Base-by-base conservation (phyloP, 2,329 filamentous ascomycete genomes). In the Colletotrichum sojae region DNA sequence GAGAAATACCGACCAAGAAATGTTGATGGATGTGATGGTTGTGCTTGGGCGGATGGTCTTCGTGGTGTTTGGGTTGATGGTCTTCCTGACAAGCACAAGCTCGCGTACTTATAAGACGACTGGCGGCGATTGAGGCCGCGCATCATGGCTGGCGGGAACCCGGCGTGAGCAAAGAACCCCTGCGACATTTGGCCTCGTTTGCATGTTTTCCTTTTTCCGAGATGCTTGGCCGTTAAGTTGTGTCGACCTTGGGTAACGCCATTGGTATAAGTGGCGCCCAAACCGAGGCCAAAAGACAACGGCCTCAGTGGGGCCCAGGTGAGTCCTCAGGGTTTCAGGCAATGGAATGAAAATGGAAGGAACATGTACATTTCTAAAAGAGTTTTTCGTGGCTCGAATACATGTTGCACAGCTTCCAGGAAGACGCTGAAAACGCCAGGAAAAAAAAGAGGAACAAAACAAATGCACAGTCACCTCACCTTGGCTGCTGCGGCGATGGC, bases 101-200 rank as follows among this genome's bases (percentile, higher is more conserved):
- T 2, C 6, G 46, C 10, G 46, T 20, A 20, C 18, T 20, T 49
- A 49, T 49, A 15, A 9, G 46, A 49, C 8, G 46, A 10, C 18
- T 25, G 46, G 46, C 46, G 4, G 20, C 9, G 46, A 13, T 49
- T n/a, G 22, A 18, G 46, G 8, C 46, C 6, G n/a, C 18, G n/a
- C 18, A 12, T 20, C 46, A n/a, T 49, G n/a, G 6, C 46, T 20
- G 5, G 18, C 12, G 46, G 25, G 46, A n/a, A 8, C 5, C 20
- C 46, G 46, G 46, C 12, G 59, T 45, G 49, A 52, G 49, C 45
- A 25, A 46, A 27, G 31, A 18, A 20, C 22, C 51, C 15, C 8
- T 31, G n/a, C 6, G 20, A 18, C 46, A 18, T 60, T 62, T 62
- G 59, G 59, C 59, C 59, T 62, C 49, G 25, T 10, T 49, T 12